phyloP scores from a whole-genome alignment of 2,329 filamentous ascomycete genomes.

The Pseudogymnoascus sp. region DNA sequence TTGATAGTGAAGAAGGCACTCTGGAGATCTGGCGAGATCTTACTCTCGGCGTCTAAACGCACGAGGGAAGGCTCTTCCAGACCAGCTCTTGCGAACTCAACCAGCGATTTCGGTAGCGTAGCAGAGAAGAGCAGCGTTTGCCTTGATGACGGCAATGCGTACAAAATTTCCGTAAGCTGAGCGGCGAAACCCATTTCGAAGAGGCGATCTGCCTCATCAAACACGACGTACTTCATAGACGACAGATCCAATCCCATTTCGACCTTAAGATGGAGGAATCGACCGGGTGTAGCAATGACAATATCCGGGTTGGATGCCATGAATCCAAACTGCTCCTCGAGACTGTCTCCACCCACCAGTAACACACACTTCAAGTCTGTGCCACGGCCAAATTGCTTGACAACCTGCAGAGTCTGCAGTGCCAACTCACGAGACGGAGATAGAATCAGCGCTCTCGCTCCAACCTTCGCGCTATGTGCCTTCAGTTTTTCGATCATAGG shows the following conservation, averaged over 20 bases:
- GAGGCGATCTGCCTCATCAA: slow-evolving; percentile 92
- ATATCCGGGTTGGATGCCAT: slow-evolving; percentile 97
- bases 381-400: slow-evolving; percentile 86
- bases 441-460: slow-evolving; percentile 77
- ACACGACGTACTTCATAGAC: slow-evolving; percentile 88
- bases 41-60: slow-evolving; percentile 86
- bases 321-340: slow-evolving; percentile 89
- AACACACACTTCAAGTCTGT: slow-evolving; percentile 88
- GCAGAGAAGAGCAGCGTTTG: slow-evolving; percentile 95
- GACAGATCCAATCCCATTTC: slow-evolving; percentile 92
- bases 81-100: slow-evolving; percentile 92
- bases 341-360: slow-evolving; percentile 87
- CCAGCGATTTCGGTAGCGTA: slow-evolving; percentile 85
- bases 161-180: slow-evolving; percentile 86
- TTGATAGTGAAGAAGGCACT: slow-evolving; percentile 94
- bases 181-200: slow-evolving; percentile 99
- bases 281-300: slow-evolving; percentile 91
- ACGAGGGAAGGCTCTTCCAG: slow-evolving; percentile 88
- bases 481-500: slow-evolving; percentile 96
- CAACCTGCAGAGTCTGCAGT: slow-evolving; percentile 89
- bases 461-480: slow-evolving; percentile 78
- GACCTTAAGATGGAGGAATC: slow-evolving; percentile 93
- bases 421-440: slow-evolving; percentile 92
- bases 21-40: slow-evolving; percentile 92
- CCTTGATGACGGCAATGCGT: slow-evolving; percentile 73